Conservation (phyloP, 768 basidiomycete genomes). For the Boletus barrowsii region DNA sequence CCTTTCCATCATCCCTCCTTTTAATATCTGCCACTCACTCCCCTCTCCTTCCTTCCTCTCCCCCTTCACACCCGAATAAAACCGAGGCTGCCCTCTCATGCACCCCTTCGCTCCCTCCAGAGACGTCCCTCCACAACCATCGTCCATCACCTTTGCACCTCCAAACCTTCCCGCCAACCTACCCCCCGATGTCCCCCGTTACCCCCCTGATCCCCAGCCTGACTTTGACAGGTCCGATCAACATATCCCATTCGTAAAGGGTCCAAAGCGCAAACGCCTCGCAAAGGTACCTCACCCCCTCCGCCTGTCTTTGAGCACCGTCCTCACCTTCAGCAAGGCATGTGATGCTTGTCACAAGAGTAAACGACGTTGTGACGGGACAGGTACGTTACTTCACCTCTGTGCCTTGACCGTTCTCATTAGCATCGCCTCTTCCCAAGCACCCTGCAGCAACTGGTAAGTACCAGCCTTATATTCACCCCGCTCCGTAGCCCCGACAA, state of each 20-base stretch:
- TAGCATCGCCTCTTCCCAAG: slow-evolving; percentile 34
- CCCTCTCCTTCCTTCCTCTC: neutral
- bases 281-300: slow-evolving; percentile 40
- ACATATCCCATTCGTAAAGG: slow-evolving; percentile 46
- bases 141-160: slow-evolving; percentile 24
- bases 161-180: slow-evolving; percentile 18
- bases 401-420: slow-evolving; percentile 5
- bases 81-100: slow-evolving; percentile 28
- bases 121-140: slow-evolving; percentile 11
- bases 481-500: slow-evolving; percentile 1
- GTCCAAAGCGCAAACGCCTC: slow-evolving; percentile 51
- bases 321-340: slow-evolving; percentile 38
- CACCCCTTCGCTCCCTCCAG: slow-evolving; percentile 33
- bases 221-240: slow-evolving; percentile 31
- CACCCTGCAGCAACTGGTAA: slow-evolving; percentile 81
- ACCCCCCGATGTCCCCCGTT: slow-evolving; percentile 20
- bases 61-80: neutral
- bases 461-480: slow-evolving; percentile 12
- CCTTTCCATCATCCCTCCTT: slow-evolving; percentile 24
- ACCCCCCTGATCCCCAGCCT: slow-evolving; percentile 15
- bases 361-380: slow-evolving; percentile 82
- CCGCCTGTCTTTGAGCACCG: neutral
- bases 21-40: slow-evolving; percentile 20
- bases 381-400: slow-evolving; percentile 44
- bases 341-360: slow-evolving; percentile 85